Evolutionary conservation across 805 yeast species (phyloP), one percentile per base, ranked within the genome.

Genomic region (Cyberlindnera mississippiensis): DNA sequence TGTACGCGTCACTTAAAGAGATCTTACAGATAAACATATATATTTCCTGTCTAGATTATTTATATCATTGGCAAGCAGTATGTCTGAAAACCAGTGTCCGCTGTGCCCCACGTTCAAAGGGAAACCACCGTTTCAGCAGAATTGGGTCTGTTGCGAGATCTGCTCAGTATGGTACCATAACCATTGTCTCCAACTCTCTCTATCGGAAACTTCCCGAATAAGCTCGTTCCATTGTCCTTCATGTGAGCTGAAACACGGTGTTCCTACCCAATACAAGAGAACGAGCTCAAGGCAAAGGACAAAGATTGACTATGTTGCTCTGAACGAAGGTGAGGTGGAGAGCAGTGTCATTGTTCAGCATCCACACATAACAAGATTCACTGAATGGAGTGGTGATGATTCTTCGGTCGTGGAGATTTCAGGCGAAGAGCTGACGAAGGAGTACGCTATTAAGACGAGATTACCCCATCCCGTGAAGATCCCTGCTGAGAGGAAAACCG

Each of bases 261-360:
- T n/a, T 1, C 75, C 78, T 0, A 69, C 81, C 5, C 56, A 69
- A 13, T 55, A 58, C 38, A 73, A 69, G 41, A 63, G 90, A 30
- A 68, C 68, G 29, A 80, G 86, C 42, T 66, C 71, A 33, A 64
- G 96, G 17, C 63, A 72, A 13, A 64, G 68, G 32, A 62, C 67
- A n/a, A 69, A 70, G 39, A 73, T 89, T 34, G 95, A 88, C 57
- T 88, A 88, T 55, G 80, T 77, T 9, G 93, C 95, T 0, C 66
- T 88, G 51, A 76, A 88, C 57, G 82, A 80, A 41, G 95, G 96
- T 5, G 82, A 79, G 28, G 59, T 67, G 56, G 42, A 41, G 10
- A 46, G 35, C 32, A 47, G 44, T 18, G 40, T 51, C 10, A 32
- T 41, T 20, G 38, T 39, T 6, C 43, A 75, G 9, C 95, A 85